Evolutionary conservation across 2,329 filamentous ascomycete genomes (phyloP), one percentile per base, ranked within the genome.

Genomic region (Helicocarpus griseus): DNA sequence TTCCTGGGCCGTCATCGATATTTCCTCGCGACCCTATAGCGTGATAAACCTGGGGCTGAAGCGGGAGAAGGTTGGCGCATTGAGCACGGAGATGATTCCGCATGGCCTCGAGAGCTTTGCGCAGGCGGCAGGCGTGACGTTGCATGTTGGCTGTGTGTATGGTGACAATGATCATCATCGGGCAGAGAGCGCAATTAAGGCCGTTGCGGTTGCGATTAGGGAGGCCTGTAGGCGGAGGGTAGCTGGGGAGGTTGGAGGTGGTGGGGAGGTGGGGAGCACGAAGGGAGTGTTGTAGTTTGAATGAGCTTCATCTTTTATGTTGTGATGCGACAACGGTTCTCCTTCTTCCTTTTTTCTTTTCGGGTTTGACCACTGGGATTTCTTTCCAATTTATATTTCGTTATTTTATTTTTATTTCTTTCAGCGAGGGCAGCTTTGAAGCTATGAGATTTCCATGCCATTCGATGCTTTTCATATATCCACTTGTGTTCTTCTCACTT

Each of bases 121-220:
- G 39, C 87, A 94, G 74, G 87, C 82, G 8, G 89, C 89, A 3
- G 85, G 89, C 24, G 78, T 96, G 49, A 98, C 93, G n/a, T 74
- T 97, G 65, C 93, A 98, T 74, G 88, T 98, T 53, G 89, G 96
- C 72, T 94, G 88, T 71, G 72, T 95, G 52, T 81, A 89, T 57
- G 93, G 93, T 49, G 81, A 86, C 56, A 98, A 97, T 71, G 93
- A 97, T 72, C 93, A 97, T 71, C 93, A 97, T 74, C 78, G 90
- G 53, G 90, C 93, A 8, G 93, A 97, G 80, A 93, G 87, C 67
- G 93, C 91, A 14, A 96, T 98, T 73, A 98, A 98, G 79, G 93
- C 93, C 44, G 71, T 97, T 59, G 93, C 93, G 0, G 82, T 96
- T 41, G 93, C 93, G 6, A 78, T 94, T 51, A 79, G 85, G 61